Evolutionary conservation across 306 rosid genomes (phyloP).

Genomic region (Argentina anserina): DNA sequence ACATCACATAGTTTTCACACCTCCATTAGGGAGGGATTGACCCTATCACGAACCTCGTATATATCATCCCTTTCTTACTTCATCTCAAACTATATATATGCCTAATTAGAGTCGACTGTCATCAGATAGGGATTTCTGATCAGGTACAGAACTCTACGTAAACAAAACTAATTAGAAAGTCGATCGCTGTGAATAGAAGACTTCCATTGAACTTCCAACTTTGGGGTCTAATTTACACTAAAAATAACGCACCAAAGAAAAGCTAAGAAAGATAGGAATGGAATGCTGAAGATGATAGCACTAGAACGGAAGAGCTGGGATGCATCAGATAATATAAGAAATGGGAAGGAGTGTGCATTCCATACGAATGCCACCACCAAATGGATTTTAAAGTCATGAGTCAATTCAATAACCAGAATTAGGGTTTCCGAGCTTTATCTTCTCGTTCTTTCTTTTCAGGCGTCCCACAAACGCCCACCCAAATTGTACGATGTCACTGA

Average conservation of each 20-base stretch:
- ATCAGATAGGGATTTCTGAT: no score
- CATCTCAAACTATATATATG: no score
- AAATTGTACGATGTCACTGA: not conserved
- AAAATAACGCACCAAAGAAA: not conserved
- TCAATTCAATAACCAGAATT: not conserved
- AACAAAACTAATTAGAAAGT: no score
- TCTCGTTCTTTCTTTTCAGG: slow-evolving; percentile 5
- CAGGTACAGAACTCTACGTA: no score
- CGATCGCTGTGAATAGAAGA: not conserved
- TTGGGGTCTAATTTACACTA: not conserved
- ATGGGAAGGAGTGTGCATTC: slow-evolving; percentile 65
- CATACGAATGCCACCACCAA: slow-evolving; percentile 61
- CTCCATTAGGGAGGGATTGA: no score
- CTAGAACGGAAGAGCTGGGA: slow-evolving; percentile 34
- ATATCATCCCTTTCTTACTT: no score
- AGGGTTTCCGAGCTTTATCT: not conserved
- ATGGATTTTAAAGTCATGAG: slow-evolving; percentile 30
- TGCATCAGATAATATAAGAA: slow-evolving; percentile 38
- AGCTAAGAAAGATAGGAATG: slow-evolving; percentile 21
- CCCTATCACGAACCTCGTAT: no score
- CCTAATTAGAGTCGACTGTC: no score
- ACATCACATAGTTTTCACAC: no score
- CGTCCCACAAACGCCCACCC: slow-evolving; percentile 8
- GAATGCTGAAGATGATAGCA: slow-evolving; percentile 80
- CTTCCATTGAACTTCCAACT: not conserved